Conservation (phyloP, 2,329 filamentous ascomycete genomes). For the Bisporella sp. region DNA sequence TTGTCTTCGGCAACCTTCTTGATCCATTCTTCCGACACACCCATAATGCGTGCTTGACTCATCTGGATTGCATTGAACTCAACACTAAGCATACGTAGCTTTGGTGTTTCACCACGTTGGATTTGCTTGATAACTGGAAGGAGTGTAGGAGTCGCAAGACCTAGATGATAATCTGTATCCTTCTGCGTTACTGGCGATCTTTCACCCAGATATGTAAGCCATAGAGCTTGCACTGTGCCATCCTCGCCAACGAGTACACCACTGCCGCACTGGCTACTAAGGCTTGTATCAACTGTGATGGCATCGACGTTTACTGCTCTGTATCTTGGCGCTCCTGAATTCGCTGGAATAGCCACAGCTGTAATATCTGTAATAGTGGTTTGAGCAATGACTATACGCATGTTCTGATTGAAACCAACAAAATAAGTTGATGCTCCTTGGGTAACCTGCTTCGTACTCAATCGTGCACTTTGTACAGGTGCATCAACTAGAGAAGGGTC, state of each 20-base stretch:
- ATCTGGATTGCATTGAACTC: conserved; percentile 95
- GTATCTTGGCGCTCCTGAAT: conserved; percentile 84
- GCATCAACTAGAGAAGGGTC: conserved; percentile 90
- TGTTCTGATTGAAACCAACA: conserved; percentile 96
- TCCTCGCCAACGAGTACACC: conserved; percentile 87
- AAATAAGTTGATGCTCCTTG: conserved; percentile 95
- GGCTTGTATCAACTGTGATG: conserved; percentile 90
- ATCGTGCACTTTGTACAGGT: conserved; percentile 79
- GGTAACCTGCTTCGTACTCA: conserved; percentile 75
- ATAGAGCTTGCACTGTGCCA: conserved; percentile 88
- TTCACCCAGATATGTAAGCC: conserved; percentile 95
- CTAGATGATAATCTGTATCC: conserved; percentile 94
- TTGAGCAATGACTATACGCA: conserved; percentile 85
- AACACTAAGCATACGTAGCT: conserved; percentile 84
- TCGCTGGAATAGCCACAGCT: conserved; percentile 91
- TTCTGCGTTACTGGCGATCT: conserved; percentile 70
- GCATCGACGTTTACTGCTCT: conserved; percentile 93
- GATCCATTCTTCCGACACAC: conserved; percentile 93
- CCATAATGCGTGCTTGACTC: conserved; percentile 95
- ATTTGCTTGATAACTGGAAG: conserved; percentile 86
- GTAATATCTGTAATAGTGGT: conserved; percentile 97
- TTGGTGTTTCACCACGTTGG: conserved; percentile 69
- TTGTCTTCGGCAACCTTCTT: conserved; percentile 82
- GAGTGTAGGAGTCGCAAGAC: conserved; percentile 80
- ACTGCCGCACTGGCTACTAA: conserved; percentile 87